Evolutionary conservation across 106 monocot genomes (phyloP).

Genomic region (Vanilla planifolia): DNA sequence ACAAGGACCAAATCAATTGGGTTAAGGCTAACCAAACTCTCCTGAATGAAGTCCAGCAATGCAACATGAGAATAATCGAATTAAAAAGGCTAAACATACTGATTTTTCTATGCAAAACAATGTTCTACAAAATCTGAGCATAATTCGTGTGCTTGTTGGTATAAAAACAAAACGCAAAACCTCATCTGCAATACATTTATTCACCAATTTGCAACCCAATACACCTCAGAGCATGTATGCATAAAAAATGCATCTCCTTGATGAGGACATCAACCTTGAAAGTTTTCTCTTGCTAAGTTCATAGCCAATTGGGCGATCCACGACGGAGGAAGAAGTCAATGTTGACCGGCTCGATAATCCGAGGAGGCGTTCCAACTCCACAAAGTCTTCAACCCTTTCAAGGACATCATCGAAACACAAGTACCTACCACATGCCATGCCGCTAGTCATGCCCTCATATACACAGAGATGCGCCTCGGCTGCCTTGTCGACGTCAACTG

Average conservation of each 20-base stretch:
- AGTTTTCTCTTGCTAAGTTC: constrained; percentile 53
- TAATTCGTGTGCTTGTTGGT: no score
- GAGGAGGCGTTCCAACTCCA: constrained; percentile 44
- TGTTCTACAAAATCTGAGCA: no score
- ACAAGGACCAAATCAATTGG: no score
- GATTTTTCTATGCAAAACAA: no score
- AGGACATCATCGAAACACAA: constrained; percentile 64
- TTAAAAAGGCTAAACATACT: no score
- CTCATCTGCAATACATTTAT: no score
- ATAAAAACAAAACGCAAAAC: no score
- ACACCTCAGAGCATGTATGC: constrained; percentile 6
- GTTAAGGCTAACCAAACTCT: no score
- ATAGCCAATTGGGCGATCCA: constrained; percentile 7
- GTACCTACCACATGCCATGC: constrained; percentile 59
- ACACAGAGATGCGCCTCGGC: constrained; percentile 66
- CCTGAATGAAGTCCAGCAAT: no score
- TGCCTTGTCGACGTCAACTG: constrained; percentile 39
- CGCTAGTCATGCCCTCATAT: constrained; percentile 44
- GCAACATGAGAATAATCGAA: no score
- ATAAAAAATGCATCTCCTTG: constrained; percentile 36
- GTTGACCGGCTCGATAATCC: constrained; percentile 35
- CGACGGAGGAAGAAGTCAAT: background rate
- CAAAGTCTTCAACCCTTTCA: constrained; percentile 29
- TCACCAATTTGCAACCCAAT: no score
- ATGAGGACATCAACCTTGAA: constrained; percentile 31